A percentile compares a stretch with the other conserved stretches of the same genome.
phyloP scores from a whole-genome alignment of 1,284 basidiomycete genomes.

The Testicularia cyperi region DNA sequence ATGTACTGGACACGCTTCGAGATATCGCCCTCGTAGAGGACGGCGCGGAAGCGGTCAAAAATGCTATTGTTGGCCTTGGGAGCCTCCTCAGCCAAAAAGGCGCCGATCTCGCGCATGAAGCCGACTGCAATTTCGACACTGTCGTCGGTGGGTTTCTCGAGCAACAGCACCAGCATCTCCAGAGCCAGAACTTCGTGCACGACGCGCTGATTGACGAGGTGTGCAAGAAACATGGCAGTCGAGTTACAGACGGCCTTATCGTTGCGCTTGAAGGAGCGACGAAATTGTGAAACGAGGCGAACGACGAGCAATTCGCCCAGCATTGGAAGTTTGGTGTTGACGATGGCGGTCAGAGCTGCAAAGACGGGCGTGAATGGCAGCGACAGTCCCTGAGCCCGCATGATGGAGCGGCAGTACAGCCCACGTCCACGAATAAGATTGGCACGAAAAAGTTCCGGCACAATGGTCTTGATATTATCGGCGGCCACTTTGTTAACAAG shows the following conservation, averaged over 20 bases:
- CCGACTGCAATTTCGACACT: slow-evolving; percentile 97
- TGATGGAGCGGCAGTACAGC: slow-evolving; percentile 72
- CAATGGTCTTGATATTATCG: slow-evolving; percentile 92
- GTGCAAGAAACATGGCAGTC: slow-evolving; percentile 91
- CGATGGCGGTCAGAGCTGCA: slow-evolving; percentile 86
- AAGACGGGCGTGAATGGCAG: slow-evolving; percentile 97
- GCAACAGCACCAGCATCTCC: slow-evolving; percentile 87
- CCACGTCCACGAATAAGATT: slow-evolving; percentile 58
- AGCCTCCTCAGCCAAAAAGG: slow-evolving; percentile 88
- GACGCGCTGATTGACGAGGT: slow-evolving; percentile 93
- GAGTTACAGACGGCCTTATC: slow-evolving; percentile 97
- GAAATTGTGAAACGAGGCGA: slow-evolving; percentile 89
- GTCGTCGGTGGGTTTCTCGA: slow-evolving; percentile 94
- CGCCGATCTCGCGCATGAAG: slow-evolving; percentile 94
- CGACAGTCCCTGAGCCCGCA: slow-evolving; percentile 96
- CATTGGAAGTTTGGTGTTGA: slow-evolving; percentile 96
- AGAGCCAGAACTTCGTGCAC: slow-evolving; percentile 92
- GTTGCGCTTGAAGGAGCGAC: slow-evolving; percentile 91
- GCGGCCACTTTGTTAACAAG: slow-evolving; percentile 88
- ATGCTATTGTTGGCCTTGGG: slow-evolving; percentile 90
- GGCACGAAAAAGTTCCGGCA: slow-evolving; percentile 70
- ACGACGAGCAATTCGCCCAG: slow-evolving; percentile 88
- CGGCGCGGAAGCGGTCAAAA: slow-evolving; percentile 92
- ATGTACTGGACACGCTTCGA: slow-evolving; percentile 98
- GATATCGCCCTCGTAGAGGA: slow-evolving; percentile 90